Conservation (phyloP, 805 yeast genomes). For the Debaryomyces tyrocola region DNA sequence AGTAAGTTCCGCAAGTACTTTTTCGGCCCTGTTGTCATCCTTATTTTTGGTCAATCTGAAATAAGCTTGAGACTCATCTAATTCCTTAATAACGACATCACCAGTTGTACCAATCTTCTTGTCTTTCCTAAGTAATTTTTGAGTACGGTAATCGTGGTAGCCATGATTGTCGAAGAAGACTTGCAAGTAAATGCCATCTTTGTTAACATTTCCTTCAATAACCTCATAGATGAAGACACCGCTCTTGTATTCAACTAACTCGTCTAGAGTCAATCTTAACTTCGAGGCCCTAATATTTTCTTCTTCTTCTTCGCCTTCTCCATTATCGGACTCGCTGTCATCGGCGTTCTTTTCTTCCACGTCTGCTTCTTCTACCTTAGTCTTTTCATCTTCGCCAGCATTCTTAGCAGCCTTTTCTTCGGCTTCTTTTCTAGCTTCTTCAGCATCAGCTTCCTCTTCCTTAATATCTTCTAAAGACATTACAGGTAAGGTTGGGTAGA, state of each 20-base stretch:
- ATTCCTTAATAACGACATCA: slow-evolving; percentile 74
- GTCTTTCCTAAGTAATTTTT: slow-evolving; percentile 47
- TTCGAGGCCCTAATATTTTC: slow-evolving; percentile 31
- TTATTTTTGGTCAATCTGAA: slow-evolving; percentile 62
- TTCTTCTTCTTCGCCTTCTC: slow-evolving; percentile 30
- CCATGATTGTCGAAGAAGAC: slow-evolving; percentile 76
- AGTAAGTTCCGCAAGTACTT: slow-evolving; percentile 58
- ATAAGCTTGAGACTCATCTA: slow-evolving; percentile 67
- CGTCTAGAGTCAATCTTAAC: slow-evolving; percentile 54
- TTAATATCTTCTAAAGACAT: slow-evolving; percentile 69
- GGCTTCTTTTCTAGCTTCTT: slow-evolving; percentile 32
- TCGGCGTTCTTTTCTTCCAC: slow-evolving; percentile 26
- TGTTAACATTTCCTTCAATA: slow-evolving; percentile 54
- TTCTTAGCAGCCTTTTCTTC: slow-evolving; percentile 25
- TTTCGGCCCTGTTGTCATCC: slow-evolving; percentile 54
- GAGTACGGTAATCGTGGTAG: slow-evolving; percentile 59
- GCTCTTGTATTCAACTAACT: slow-evolving; percentile 57
- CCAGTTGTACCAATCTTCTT: slow-evolving; percentile 49
- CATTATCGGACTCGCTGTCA: slow-evolving; percentile 16
- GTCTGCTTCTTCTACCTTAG: slow-evolving; percentile 2
- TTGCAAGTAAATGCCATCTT: slow-evolving; percentile 66
- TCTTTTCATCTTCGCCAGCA: slow-evolving; percentile 8
- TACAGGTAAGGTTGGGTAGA: slow-evolving; percentile 83
- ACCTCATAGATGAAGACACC: slow-evolving; percentile 79
- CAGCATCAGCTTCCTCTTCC: slow-evolving; percentile 49